Evolutionary conservation across 2,329 filamentous ascomycete species (phyloP).

Genomic region (Apiospora kogelbergensis): DNA sequence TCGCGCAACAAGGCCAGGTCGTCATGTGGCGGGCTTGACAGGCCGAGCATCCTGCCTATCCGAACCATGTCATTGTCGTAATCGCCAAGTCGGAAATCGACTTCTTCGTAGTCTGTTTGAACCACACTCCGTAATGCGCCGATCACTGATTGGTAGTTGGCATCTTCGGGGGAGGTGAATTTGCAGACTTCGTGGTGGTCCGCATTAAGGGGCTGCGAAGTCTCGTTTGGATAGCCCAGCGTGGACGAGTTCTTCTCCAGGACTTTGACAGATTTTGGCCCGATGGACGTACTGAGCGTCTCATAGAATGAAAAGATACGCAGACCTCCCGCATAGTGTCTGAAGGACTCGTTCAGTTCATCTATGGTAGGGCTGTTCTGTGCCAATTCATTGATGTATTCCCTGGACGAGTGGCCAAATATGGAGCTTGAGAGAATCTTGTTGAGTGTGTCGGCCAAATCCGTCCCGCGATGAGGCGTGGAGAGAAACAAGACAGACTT

Average conservation of each 20-base stretch:
- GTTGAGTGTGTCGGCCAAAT: constrained; percentile 27
- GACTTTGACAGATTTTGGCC: constrained; percentile 23
- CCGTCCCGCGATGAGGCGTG: constrained; percentile 35
- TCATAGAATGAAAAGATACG: constrained; percentile 36
- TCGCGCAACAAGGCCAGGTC: not conserved
- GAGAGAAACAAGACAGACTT: constrained; percentile 34
- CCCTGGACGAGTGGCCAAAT: constrained; percentile 16
- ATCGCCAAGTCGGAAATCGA: not conserved
- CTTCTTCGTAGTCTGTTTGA: not conserved
- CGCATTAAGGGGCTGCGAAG: constrained; percentile 25
- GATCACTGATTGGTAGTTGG: constrained; percentile 20
- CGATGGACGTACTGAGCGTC: constrained; percentile 27
- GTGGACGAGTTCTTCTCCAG: constrained; percentile 34
- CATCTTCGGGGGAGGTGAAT: constrained; percentile 26
- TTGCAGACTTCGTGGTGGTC: constrained; percentile 34
- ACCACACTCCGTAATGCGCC: not conserved
- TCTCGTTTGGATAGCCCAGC: constrained; percentile 28
- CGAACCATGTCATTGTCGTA: not conserved
- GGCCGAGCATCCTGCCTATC: not conserved
- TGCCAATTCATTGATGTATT: constrained; percentile 26
- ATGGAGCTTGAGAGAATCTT: constrained; percentile 22
- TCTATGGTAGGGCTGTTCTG: constrained; percentile 22
- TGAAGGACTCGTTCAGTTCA: constrained; percentile 35
- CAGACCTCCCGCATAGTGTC: constrained; percentile 23
- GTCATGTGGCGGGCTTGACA: not conserved